A percentile compares a stretch with the other conserved stretches of the same genome.
These are phyloP conservation scores for Cryphonectria naterciae DNA, from an alignment of 2,329 filamentous ascomycete species.

Conservation along the genomic window DNA sequence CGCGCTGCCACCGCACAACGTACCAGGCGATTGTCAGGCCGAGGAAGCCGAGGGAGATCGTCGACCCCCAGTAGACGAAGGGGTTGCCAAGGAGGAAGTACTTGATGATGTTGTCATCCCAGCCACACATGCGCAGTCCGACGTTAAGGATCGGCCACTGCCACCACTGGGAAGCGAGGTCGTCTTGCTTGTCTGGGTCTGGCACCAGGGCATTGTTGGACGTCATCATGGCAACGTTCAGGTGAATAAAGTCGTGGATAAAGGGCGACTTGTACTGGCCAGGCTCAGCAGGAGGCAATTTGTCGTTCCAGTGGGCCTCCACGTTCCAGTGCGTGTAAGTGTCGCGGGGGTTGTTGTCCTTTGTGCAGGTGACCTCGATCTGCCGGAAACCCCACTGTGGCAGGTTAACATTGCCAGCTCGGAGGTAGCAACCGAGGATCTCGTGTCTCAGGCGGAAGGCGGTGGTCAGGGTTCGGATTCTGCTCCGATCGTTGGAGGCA, in stretches of 20 bases:
- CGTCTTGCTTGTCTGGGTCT: slow-evolving; percentile 98
- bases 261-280: slow-evolving; percentile 96
- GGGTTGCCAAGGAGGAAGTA: slow-evolving; percentile 99
- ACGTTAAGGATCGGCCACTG: slow-evolving; percentile 97
- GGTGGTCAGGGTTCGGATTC: slow-evolving; percentile 88
- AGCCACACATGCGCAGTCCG: slow-evolving; percentile 96
- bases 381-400: slow-evolving; percentile 99
- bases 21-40: slow-evolving; percentile 80
- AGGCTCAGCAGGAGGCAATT: slow-evolving; percentile 84
- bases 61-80: slow-evolving; percentile 93
- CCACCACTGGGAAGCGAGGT: slow-evolving; percentile 95
- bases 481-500: slow-evolving; percentile 81
- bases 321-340: slow-evolving; percentile 99
- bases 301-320: slow-evolving; percentile 92
- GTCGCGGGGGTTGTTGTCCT: slow-evolving; percentile 89
- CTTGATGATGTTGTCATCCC: slow-evolving; percentile 94
- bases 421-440: slow-evolving; percentile 86
- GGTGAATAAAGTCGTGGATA: slow-evolving; percentile 94
- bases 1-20: slow-evolving; percentile 91
- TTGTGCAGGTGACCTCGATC: slow-evolving; percentile 94
- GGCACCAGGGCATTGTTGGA: slow-evolving; percentile 98
- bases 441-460: slow-evolving; percentile 86
- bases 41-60: slow-evolving; percentile 75
- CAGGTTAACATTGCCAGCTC: slow-evolving; percentile 92
- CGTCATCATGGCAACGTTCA: slow-evolving; percentile 99